A percentile compares a stretch with the other conserved stretches of the same genome.
These are phyloP conservation scores for Saccharomycopsis amapae DNA, from an alignment of 805 yeast genomes.

Conservation along the genomic window DNA sequence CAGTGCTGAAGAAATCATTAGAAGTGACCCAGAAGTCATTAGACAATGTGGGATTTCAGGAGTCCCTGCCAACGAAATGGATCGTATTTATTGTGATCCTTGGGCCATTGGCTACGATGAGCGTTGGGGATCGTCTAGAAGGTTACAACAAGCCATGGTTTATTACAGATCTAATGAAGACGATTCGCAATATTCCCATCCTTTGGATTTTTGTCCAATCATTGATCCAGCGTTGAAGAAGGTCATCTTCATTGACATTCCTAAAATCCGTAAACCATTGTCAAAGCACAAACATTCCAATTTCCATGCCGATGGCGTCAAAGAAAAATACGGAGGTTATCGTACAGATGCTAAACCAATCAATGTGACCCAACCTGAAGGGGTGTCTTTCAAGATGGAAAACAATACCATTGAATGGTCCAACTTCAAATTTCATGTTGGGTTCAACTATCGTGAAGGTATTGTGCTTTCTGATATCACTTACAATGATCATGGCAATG, in stretches of 20 bases:
- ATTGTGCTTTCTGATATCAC: constrained; percentile 67
- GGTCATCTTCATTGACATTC: constrained; percentile 70
- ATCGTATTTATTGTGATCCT: constrained; percentile 55
- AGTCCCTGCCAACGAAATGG: constrained; percentile 43
- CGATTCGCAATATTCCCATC: constrained; percentile 62
- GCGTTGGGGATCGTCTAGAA: constrained; percentile 69
- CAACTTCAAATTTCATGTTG: constrained; percentile 70
- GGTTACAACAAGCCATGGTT: constrained; percentile 76
- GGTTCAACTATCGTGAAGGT: constrained; percentile 83
- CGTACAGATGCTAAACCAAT: constrained; percentile 61
- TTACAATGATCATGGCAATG: constrained; percentile 70
- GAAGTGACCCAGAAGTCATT: constrained; percentile 65
- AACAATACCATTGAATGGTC: constrained; percentile 72
- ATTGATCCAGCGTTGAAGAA: constrained; percentile 65
- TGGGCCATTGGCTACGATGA: constrained; percentile 69
- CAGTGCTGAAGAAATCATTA: constrained; percentile 54
- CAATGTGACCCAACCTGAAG: constrained; percentile 71
- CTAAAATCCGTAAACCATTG: constrained; percentile 64
- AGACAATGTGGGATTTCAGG: constrained; percentile 69
- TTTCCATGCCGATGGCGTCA: constrained; percentile 60
- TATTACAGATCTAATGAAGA: constrained; percentile 71
- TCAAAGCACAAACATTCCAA: constrained; percentile 62
- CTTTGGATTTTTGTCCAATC: constrained; percentile 77
- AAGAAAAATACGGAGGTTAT: constrained; percentile 54
- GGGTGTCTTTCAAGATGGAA: constrained; percentile 67